phyloP scores from a whole-genome alignment of 75 land plant genomes.

The Picea sitchensis region DNA sequence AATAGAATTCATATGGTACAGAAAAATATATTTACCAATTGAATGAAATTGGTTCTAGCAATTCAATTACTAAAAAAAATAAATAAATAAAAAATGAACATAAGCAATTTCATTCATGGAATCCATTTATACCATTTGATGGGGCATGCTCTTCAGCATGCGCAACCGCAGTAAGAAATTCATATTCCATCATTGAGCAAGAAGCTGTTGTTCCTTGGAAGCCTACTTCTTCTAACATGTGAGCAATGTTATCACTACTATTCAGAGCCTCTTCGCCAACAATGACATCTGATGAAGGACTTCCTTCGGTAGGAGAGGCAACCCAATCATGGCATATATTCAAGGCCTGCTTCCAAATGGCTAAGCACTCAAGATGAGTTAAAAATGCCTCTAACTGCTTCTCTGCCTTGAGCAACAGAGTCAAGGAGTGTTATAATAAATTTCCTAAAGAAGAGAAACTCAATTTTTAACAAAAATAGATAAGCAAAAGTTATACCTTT shows the following conservation, averaged over 20 bases:
- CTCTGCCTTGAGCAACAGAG: conserved; percentile 38
- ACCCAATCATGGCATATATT: conserved; percentile 78
- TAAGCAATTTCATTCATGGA: neutral
- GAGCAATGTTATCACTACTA: neutral
- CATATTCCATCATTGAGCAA: conserved; percentile 60
- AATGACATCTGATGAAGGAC: conserved; percentile 23
- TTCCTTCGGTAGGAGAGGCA: conserved; percentile 52
- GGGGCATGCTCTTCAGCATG: conserved; percentile 72
- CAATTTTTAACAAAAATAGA: too few species aligned
- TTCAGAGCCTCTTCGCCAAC: neutral
- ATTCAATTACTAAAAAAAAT: neutral
- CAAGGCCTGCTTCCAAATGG: conserved; percentile 93
- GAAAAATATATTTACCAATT: neutral
- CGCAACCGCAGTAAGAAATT: conserved; percentile 77
- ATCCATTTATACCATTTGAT: conserved; percentile 41
- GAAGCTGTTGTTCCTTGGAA: conserved; percentile 34
- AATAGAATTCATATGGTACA: neutral
- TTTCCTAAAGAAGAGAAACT: too few species aligned
- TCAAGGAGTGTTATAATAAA: neutral
- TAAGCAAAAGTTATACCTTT: conserved; percentile 39
- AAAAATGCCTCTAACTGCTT: conserved; percentile 76
- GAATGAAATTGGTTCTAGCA: neutral
- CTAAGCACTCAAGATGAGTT: conserved; percentile 80
- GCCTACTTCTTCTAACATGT: conserved; percentile 8
- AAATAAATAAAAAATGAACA: neutral